Conservation (phyloP, 179 eudicot species). For the Spergularia azorica region DNA sequence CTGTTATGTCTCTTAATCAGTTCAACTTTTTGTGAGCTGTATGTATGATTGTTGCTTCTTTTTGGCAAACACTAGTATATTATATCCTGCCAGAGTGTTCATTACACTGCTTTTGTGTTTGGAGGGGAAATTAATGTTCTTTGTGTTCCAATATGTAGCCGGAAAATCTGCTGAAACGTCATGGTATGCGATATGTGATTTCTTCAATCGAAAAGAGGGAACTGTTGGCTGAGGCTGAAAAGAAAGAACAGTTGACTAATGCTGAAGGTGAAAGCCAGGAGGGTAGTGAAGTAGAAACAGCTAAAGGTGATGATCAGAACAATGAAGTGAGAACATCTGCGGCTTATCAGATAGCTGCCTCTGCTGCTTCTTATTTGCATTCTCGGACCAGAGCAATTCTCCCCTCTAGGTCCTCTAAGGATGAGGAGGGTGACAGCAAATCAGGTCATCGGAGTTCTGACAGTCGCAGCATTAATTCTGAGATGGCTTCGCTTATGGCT, state of each 20-base stretch:
- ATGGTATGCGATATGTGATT: slow-evolving; percentile 63
- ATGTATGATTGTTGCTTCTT: background rate
- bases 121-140: background rate
- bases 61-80: background rate
- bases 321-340: slow-evolving; percentile 55
- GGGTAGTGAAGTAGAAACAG: slow-evolving; percentile 20
- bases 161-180: slow-evolving; percentile 53
- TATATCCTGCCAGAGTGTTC: background rate
- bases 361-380: slow-evolving; percentile 87
- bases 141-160: slow-evolving; percentile 46
- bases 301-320: slow-evolving; percentile 33
- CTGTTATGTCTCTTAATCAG: slow-evolving; percentile 13
- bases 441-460: slow-evolving; percentile 14
- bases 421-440: slow-evolving; percentile 32
- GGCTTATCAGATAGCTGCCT: slow-evolving; percentile 78
- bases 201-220: slow-evolving; percentile 85
- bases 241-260: slow-evolving; percentile 45
- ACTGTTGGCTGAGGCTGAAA: slow-evolving; percentile 46
- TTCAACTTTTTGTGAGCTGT: background rate
- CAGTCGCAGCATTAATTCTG: slow-evolving; percentile 35
- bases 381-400: slow-evolving; percentile 58
- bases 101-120: background rate
- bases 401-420: slow-evolving; percentile 48
- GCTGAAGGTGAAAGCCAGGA: slow-evolving; percentile 36
- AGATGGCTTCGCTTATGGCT: slow-evolving; percentile 83